A percentile compares a stretch with the other conserved stretches of the same genome.
Evolutionary conservation across 129 eudicot species (phyloP).

Genomic region (Helichrysum umbraculigerum): DNA sequence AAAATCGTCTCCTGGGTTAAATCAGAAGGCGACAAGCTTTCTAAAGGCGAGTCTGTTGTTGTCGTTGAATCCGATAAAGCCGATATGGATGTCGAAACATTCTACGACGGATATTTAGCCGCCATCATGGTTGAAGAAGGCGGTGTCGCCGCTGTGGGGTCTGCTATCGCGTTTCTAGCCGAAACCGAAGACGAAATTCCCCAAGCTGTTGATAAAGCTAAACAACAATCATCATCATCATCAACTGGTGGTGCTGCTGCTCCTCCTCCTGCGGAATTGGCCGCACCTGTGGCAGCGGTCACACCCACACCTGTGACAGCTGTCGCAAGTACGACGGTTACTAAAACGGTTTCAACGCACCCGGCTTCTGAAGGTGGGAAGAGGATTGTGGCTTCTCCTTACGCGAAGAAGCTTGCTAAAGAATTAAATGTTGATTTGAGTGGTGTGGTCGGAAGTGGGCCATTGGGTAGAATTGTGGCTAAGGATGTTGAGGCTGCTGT

Average conservation of each 20-base stretch:
- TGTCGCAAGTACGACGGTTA: conserved; percentile 18
- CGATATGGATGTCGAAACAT: conserved; percentile 97
- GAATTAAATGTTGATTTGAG: conserved; percentile 87
- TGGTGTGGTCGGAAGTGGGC: conserved; percentile 79
- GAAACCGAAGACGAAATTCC: conserved; percentile 85
- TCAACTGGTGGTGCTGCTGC: background rate
- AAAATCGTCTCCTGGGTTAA: conserved; percentile 91
- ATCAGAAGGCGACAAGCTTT: conserved; percentile 89
- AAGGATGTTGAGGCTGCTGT: conserved; percentile 94
- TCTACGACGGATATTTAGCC: conserved; percentile 88
- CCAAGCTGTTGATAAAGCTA: conserved; percentile 52
- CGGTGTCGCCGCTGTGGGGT: conserved; percentile 78
- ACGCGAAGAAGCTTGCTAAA: conserved; percentile 93
- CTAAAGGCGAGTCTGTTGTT: conserved; percentile 89
- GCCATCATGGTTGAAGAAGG: conserved; percentile 94
- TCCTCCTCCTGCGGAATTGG: background rate
- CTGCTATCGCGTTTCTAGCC: conserved; percentile 66
- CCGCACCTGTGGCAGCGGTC: conserved; percentile 26
- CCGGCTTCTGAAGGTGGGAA: conserved; percentile 94
- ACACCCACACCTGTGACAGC: conserved; percentile 18
- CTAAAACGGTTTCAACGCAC: conserved; percentile 48
- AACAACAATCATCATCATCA: conserved; percentile 25
- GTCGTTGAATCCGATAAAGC: conserved; percentile 97
- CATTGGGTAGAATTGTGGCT: conserved; percentile 90
- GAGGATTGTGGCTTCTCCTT: conserved; percentile 95